Conservation (phyloP, 805 yeast genomes). For the Starmera caribaea region DNA sequence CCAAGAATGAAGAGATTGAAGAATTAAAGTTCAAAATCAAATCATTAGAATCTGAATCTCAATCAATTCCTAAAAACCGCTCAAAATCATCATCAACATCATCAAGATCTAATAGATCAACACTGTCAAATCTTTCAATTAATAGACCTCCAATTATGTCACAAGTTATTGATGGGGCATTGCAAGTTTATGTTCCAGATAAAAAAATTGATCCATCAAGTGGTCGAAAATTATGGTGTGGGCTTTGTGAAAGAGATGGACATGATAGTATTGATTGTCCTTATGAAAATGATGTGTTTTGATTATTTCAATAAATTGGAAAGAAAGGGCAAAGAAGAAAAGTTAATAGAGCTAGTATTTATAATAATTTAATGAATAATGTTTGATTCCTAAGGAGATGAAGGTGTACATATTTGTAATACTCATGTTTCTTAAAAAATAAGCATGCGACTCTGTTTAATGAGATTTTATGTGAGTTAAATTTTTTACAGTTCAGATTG, state of each 20-base stretch:
- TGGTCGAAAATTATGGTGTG: conserved; percentile 83
- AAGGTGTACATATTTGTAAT: too few relatives aligned
- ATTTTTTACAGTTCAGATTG: too few relatives aligned
- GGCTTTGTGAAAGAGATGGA: conserved; percentile 83
- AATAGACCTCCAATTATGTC: conserved; percentile 18
- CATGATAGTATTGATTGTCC: conserved; percentile 88
- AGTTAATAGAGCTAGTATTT: background rate
- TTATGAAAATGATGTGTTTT: conserved; percentile 33
- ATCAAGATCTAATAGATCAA: background rate
- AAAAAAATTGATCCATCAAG: conserved; percentile 49
- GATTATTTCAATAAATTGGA: background rate
- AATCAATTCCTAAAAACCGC: background rate
- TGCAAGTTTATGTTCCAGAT: conserved; percentile 43
- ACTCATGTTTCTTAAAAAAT: too few relatives aligned
- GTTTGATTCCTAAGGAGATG: too few relatives aligned
- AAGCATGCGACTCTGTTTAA: too few relatives aligned
- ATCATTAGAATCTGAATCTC: background rate
- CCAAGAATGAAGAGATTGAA: conserved; percentile 16
- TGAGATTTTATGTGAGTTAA: too few relatives aligned
- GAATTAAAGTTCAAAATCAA: conserved; percentile 10
- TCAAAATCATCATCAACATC: background rate
- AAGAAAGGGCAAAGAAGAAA: too few relatives aligned
- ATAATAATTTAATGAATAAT: background rate
- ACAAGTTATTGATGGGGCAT: conserved; percentile 23
- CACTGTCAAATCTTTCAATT: conserved; percentile 1